Percentiles rank a stretch among this genome's conserved stretches.
These are phyloP conservation scores for Malus hybrid DNA, from an alignment of 331 rosid genomes.

Conservation along the genomic window DNA sequence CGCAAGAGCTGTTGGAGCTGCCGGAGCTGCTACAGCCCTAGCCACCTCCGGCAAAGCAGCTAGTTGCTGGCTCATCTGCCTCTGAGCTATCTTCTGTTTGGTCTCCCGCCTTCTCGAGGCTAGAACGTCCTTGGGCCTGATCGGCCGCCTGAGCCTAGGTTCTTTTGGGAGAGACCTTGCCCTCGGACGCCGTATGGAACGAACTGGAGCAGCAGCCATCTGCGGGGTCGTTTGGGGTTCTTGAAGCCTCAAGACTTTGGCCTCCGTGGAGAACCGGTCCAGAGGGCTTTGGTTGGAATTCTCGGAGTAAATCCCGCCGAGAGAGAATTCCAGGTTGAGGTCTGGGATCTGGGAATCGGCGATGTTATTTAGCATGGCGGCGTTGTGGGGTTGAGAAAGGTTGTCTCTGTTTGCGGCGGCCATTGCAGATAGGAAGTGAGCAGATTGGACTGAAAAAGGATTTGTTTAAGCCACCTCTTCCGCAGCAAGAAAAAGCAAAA, in stretches of 20 bases:
- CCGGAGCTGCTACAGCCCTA: background rate
- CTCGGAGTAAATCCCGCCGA: slow-evolving; percentile 20
- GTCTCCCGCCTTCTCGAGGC: slow-evolving; percentile 33
- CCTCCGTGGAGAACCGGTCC: slow-evolving; percentile 38
- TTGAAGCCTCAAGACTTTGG: slow-evolving; percentile 7
- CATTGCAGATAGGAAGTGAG: background rate
- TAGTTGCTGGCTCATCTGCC: slow-evolving; percentile 23
- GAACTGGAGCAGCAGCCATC: background rate
- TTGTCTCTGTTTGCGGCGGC: slow-evolving; percentile 6
- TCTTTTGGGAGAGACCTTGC: slow-evolving; percentile 49
- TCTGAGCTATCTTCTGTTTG: slow-evolving; percentile 24
- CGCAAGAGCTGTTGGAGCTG: slow-evolving; percentile 21
- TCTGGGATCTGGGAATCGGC: slow-evolving; percentile 12
- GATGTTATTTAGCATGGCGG: background rate
- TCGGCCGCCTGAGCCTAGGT: slow-evolving; percentile 3
- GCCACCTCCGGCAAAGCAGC: slow-evolving; percentile 13
- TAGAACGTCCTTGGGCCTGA: slow-evolving; percentile 36
- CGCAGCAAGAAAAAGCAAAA: background rate
- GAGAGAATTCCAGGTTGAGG: slow-evolving; percentile 49
- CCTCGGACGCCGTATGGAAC: slow-evolving; percentile 22
- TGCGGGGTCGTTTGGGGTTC: slow-evolving; percentile 5
- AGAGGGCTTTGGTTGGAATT: slow-evolving; percentile 25
- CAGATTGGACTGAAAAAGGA: background rate
- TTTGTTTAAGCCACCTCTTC: background rate
- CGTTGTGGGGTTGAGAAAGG: slow-evolving; percentile 4